A percentile compares a stretch with the other conserved stretches of the same genome.
Evolutionary conservation across 2,329 filamentous ascomycete species (phyloP).

Genomic region (Scedosporium apiospermum): DNA sequence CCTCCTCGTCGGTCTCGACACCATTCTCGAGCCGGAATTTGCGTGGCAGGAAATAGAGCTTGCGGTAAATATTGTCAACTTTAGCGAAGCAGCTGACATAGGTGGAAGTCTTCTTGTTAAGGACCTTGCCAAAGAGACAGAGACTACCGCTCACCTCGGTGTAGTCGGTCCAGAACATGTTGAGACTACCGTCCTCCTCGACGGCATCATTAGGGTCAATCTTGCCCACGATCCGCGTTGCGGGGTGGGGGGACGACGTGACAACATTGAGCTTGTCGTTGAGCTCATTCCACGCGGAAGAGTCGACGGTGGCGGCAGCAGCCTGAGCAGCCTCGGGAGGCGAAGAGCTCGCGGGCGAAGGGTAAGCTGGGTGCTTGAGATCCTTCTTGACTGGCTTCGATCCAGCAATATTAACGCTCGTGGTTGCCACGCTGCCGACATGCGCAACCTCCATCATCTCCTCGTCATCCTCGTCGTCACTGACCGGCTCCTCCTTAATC

Average conservation of each 20-base stretch:
- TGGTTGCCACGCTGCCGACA: constrained; percentile 55
- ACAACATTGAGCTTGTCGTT: constrained; percentile 79
- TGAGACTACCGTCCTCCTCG: constrained; percentile 85
- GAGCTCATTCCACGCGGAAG: constrained; percentile 80
- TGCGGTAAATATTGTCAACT: constrained; percentile 86
- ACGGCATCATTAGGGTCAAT: constrained; percentile 74
- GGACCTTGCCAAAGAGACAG: constrained; percentile 91
- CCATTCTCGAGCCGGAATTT: constrained; percentile 48
- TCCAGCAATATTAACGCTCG: constrained; percentile 77
- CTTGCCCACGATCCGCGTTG: constrained; percentile 63
- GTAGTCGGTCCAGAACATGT: constrained; percentile 97
- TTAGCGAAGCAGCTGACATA: constrained; percentile 94
- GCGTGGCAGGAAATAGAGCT: constrained; percentile 86
- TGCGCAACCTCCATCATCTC: constrained; percentile 83
- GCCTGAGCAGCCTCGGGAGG: constrained; percentile 50
- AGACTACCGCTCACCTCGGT: constrained; percentile 84
- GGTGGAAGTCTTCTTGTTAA: constrained; percentile 69
- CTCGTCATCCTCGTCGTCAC: constrained; percentile 68
- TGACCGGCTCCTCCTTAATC: constrained; percentile 37
- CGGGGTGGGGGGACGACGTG: constrained; percentile 56
- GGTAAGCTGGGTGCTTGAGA: constrained; percentile 56
- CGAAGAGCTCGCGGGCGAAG: constrained; percentile 68
- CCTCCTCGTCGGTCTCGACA: constrained; percentile 62
- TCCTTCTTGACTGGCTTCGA: constrained; percentile 64
- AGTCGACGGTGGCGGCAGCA: constrained; percentile 49